phyloP scores from a whole-genome alignment of 2,329 filamentous ascomycete genomes.

The Simplicillium sp. region DNA sequence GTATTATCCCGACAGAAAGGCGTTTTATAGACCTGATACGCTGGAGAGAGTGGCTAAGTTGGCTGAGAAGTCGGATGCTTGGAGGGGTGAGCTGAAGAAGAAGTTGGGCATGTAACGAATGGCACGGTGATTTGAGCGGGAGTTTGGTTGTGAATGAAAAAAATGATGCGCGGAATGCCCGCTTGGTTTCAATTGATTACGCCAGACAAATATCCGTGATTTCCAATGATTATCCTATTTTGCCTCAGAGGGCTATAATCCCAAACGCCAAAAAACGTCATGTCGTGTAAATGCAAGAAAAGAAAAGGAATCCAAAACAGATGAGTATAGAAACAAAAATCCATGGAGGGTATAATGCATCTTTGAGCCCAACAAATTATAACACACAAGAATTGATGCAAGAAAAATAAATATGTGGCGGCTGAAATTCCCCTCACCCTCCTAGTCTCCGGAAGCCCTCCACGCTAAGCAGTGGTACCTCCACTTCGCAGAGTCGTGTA shows the following conservation, averaged over 20 bases:
- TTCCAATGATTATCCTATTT: too few species aligned
- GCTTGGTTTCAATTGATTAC: too few species aligned
- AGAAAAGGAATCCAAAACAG: too few species aligned
- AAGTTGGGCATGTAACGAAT: background rate
- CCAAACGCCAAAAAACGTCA: too few species aligned
- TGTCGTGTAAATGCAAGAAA: too few species aligned
- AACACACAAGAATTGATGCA: background rate
- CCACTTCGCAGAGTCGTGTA: constrained; percentile 54
- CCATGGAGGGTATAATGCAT: too few species aligned
- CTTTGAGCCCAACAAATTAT: too few species aligned
- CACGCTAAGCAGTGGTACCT: constrained; percentile 36
- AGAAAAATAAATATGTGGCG: background rate
- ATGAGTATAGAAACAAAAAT: too few species aligned
- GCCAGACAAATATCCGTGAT: too few species aligned
- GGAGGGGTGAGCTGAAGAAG: constrained; percentile 10
- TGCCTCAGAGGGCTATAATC: too few species aligned
- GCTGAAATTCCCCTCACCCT: constrained; percentile 12
- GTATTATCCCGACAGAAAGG: constrained; percentile 21
- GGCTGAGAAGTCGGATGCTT: constrained; percentile 10
- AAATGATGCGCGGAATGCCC: too few species aligned
- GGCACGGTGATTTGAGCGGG: background rate
- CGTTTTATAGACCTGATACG: constrained; percentile 22
- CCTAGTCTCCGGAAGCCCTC: constrained; percentile 30
- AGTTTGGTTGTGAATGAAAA: too few species aligned
- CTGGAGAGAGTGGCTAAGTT: constrained; percentile 18